These are phyloP conservation scores for Pyronema domesticum DNA, from an alignment of 495 filamentous ascomycete genomes.

Conservation along the genomic window DNA sequence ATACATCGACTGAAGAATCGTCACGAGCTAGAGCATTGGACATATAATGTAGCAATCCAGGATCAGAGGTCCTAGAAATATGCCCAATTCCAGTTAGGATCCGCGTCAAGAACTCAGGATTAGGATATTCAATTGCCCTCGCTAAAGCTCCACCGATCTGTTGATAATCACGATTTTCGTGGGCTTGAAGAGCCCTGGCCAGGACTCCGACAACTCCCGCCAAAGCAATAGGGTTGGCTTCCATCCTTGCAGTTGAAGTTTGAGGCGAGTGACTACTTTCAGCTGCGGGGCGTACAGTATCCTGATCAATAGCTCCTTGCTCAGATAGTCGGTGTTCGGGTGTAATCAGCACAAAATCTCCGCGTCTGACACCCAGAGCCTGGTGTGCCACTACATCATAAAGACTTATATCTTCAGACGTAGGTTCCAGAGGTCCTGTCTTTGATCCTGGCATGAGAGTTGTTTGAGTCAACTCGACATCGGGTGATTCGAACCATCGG, in stretches of 20 bases:
- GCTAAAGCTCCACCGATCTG: slow-evolving; percentile 10
- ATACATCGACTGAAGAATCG: slow-evolving; percentile 13
- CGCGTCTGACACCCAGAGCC: slow-evolving; percentile 29
- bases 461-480: slow-evolving; percentile 28
- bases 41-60: slow-evolving; percentile 13
- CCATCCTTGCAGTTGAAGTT: neutral
- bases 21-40: slow-evolving; percentile 17
- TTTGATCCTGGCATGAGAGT: slow-evolving; percentile 25
- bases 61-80: neutral
- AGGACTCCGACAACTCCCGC: neutral
- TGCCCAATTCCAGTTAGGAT: too few species aligned
- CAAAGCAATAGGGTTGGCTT: neutral
- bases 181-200: slow-evolving; percentile 1
- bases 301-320: neutral
- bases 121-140: too few species aligned
- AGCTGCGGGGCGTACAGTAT: neutral
- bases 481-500: slow-evolving; percentile 34
- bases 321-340: slow-evolving; percentile 10
- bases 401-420: slow-evolving; percentile 35
- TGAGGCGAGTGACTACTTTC: too few species aligned
- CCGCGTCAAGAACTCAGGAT: too few species aligned
- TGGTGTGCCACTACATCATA: slow-evolving; percentile 37
- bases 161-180: slow-evolving; percentile 10
- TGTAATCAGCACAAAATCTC: slow-evolving; percentile 35
- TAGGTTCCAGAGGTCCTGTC: slow-evolving; percentile 29